phyloP scores from a whole-genome alignment of 768 basidiomycete genomes.

The Naganishia vaughanmartiniae region DNA sequence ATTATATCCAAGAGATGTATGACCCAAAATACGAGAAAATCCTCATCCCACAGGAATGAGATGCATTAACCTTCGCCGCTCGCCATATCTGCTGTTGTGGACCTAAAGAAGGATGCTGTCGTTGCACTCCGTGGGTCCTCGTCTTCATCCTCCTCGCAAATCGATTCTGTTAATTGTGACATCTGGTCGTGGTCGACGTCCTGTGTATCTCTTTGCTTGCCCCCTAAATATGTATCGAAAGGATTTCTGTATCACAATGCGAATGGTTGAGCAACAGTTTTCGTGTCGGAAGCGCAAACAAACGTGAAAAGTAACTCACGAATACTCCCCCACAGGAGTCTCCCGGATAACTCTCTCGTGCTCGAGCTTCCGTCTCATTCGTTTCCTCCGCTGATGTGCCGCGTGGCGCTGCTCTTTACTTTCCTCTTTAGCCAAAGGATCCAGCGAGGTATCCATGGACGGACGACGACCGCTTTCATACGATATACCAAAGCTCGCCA shows the following conservation, averaged over 20 bases:
- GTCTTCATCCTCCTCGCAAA: neutral
- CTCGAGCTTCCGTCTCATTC: slow-evolving; percentile 19
- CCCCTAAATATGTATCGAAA: slow-evolving; percentile 1
- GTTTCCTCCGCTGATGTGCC: slow-evolving; percentile 8
- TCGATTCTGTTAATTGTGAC: slow-evolving; percentile 1
- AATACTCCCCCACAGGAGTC: slow-evolving; percentile 19
- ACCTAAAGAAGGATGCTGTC: neutral
- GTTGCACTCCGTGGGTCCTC: neutral
- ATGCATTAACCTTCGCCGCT: slow-evolving; percentile 7
- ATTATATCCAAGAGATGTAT: too few relatives aligned
- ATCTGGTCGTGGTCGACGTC: neutral
- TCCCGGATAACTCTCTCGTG: slow-evolving; percentile 12
- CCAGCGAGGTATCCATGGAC: slow-evolving; percentile 1
- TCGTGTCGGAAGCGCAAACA: too few relatives aligned
- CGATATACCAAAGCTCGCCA: slow-evolving; percentile 20
- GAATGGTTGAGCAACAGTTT: neutral
- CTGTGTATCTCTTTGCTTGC: too few relatives aligned
- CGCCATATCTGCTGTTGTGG: neutral
- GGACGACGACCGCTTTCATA: neutral
- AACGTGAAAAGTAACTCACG: neutral
- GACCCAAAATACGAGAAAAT: too few relatives aligned
- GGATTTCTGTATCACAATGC: neutral
- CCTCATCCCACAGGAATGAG: neutral
- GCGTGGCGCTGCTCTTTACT: neutral
- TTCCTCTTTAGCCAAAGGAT: neutral